A percentile compares a stretch with the other conserved stretches of the same genome.
Evolutionary conservation across 2,329 filamentous ascomycete species (phyloP).

Genomic region (Ophiostoma ulmi): DNA sequence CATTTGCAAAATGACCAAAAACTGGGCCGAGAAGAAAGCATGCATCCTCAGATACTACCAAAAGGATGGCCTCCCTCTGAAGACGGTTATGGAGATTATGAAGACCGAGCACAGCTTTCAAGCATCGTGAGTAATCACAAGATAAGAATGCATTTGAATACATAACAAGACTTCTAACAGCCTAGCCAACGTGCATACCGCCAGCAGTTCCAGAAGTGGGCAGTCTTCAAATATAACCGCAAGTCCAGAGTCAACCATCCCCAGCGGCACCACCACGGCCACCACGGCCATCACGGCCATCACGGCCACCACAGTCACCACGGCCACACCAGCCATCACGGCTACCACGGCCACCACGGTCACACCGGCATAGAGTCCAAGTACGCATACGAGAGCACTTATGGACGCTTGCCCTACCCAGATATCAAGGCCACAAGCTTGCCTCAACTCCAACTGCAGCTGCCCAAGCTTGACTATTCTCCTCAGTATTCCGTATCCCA

Average conservation of each 20-base stretch:
- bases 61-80: background rate
- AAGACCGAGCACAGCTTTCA: background rate
- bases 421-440: background rate
- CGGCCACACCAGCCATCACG: background rate
- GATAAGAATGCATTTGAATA: background rate
- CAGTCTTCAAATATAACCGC: conserved; percentile 20
- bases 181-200: conserved; percentile 21
- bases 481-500: background rate
- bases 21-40: conserved; percentile 38
- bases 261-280: too few relatives aligned
- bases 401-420: background rate
- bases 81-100: conserved; percentile 15
- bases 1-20: conserved; percentile 39
- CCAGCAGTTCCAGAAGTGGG: conserved; percentile 20
- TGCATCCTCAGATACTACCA: conserved; percentile 39
- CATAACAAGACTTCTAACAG: background rate
- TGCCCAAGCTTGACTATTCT: background rate
- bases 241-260: background rate
- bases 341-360: too few relatives aligned
- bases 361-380: background rate
- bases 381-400: background rate
- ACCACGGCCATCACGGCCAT: too few relatives aligned
- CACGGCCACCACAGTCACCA: too few relatives aligned
- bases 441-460: background rate
- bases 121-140: conserved; percentile 18